These are phyloP conservation scores for Flaveria trinervia DNA, from an alignment of 129 eudicot species.

Conservation along the genomic window DNA sequence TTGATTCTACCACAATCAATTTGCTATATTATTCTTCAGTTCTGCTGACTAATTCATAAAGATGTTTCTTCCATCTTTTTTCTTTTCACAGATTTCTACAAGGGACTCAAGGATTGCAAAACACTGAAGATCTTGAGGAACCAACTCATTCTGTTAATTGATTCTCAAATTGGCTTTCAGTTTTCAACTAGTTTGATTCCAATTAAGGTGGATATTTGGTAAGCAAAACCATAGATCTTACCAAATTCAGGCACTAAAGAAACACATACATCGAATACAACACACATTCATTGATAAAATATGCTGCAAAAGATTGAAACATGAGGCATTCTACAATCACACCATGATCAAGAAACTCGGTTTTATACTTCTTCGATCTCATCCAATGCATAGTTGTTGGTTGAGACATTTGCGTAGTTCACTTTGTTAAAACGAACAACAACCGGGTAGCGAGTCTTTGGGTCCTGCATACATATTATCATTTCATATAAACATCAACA, in stretches of 20 bases:
- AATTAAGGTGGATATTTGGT: too few species aligned
- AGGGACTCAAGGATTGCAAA: too few species aligned
- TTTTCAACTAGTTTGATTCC: too few species aligned
- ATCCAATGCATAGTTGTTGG: constrained; percentile 99
- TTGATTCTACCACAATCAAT: too few species aligned
- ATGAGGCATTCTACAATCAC: constrained; percentile 36
- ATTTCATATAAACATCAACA: neutral
- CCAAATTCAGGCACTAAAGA: constrained; percentile 26
- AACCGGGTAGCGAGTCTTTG: constrained; percentile 93
- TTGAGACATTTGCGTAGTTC: constrained; percentile 88
- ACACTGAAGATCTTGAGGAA: too few species aligned
- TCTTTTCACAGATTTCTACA: too few species aligned
- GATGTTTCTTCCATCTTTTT: too few species aligned
- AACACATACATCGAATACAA: constrained; percentile 31
- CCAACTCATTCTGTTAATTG: too few species aligned
- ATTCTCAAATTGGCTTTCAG: too few species aligned
- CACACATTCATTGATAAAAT: constrained; percentile 41
- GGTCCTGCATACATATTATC: constrained; percentile 60
- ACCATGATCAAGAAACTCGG: constrained; percentile 36
- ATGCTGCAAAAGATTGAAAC: constrained; percentile 35
- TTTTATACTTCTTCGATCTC: constrained; percentile 65
- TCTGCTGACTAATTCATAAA: too few species aligned
- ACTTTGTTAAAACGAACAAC: constrained; percentile 97
- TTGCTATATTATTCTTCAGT: too few species aligned
- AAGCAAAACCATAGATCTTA: neutral